Base-by-base conservation (phyloP, 495 filamentous ascomycete genomes). In the Talaromyces wortmannii region DNA sequence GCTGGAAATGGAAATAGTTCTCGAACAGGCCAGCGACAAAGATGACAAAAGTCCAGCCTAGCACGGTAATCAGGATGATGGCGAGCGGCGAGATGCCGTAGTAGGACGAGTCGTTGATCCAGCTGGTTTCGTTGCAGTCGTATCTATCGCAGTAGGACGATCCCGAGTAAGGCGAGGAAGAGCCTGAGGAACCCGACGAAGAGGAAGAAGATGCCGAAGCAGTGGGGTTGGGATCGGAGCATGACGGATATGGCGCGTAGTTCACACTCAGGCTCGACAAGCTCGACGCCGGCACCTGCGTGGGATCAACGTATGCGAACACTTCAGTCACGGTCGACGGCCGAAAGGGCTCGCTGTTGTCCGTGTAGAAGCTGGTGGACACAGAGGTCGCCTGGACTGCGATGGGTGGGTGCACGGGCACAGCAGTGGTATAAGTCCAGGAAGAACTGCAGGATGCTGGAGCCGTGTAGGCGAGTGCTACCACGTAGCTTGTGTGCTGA, bases 21-120 rank as follows among this genome's bases (percentile, higher is more conserved):
- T 80, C 77, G 48, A 77, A 44, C 57, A 80, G 72, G 30, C 78
- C 78, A 12, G 74, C 59, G 17, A 80, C 44, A 54, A 82, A 70
- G 52, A 73, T 61, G 4, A 75, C 48, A 6, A 72, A 67, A 7
- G 76, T 54, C 69, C 69, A 72, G 46, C 76, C 64, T 12, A 75
- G 54, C 7, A 68, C 60, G 7, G 65, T 50, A 43, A 76, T 71
- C 46, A 80, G 63, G 4, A 70, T 63, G 47, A 71, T 58, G 40
- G 63, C 67, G 4, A 65, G 42, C 40, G 59, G 55, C 17, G 65
- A 64, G 57, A 72, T 74, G 0, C 65, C 68, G 29, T 63, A 53
- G 33, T 50, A 51, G 15, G 51, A 65, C 36, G 53, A 57, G 32
- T 65, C 63, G 36, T 59, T 50, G 60, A 61, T 67, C 67, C 67